Evolutionary conservation across 2,329 filamentous ascomycete genomes (phyloP).

Genomic region (Aspergillus pseudonomiae): DNA sequence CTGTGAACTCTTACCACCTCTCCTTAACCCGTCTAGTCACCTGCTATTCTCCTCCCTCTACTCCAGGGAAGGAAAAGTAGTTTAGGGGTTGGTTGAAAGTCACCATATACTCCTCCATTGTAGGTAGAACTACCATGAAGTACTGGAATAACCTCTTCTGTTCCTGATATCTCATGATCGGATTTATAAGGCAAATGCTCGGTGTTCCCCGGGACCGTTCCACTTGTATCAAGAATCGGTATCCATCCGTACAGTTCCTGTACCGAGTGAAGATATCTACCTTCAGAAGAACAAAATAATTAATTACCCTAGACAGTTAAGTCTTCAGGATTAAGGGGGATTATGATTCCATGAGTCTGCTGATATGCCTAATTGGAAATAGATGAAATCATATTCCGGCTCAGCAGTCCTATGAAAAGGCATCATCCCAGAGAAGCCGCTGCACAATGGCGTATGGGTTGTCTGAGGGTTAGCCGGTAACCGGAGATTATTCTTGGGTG

Average conservation of each 20-base stretch:
- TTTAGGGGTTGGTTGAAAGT: not conserved
- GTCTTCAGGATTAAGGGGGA: not conserved
- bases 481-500: slow-evolving; percentile 16
- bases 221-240: not conserved
- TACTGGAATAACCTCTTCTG: not conserved
- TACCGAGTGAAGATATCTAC: not conserved
- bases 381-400: slow-evolving; percentile 7
- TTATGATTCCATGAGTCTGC: not conserved
- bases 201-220: not conserved
- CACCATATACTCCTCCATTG: not conserved
- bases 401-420: slow-evolving; percentile 5
- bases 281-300: not conserved
- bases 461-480: slow-evolving; percentile 9
- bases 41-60: not conserved
- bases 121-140: not conserved
- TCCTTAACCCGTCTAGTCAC: not conserved
- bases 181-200: slow-evolving; percentile 7
- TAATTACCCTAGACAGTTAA: not conserved
- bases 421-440: not conserved
- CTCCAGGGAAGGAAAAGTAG: not conserved
- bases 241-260: not conserved
- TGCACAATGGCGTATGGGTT: slow-evolving; percentile 24
- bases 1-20: not conserved
- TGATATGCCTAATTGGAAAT: not conserved
- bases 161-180: not conserved